Evolutionary conservation across 306 rosid species (phyloP).

Genomic region (Castanea crenata): DNA sequence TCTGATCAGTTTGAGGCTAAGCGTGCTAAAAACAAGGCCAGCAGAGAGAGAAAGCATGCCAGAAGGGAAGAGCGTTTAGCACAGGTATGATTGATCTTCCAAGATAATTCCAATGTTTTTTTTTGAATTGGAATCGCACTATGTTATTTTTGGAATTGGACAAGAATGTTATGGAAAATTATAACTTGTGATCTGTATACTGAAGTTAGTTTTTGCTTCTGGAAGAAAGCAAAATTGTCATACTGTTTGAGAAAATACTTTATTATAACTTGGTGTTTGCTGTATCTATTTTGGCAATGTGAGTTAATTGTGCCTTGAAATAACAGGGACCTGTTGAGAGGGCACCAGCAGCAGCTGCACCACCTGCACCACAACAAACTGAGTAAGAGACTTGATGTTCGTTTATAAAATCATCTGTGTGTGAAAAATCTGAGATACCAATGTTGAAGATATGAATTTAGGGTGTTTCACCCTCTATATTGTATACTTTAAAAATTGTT

Average conservation of each 20-base stretch:
- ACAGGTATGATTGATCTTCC: constrained; percentile 17
- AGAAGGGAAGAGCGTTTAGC: constrained; percentile 48
- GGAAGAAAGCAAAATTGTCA: neutral
- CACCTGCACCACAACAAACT: constrained; percentile 29
- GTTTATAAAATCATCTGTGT: neutral
- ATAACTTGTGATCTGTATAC: too few relatives aligned
- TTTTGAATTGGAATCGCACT: too few relatives aligned
- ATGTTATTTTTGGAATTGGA: neutral
- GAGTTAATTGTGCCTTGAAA: neutral
- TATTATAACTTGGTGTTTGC: neutral
- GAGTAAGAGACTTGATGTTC: constrained; percentile 25
- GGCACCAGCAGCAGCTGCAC: constrained; percentile 28
- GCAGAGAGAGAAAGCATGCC: constrained; percentile 49
- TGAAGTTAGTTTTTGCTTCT: neutral
- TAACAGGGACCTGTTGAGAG: constrained; percentile 49
- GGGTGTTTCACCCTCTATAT: neutral
- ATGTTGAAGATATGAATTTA: neutral
- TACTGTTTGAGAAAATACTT: neutral
- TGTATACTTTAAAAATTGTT: neutral
- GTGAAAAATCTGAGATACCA: neutral
- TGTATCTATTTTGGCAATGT: neutral
- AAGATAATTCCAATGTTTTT: neutral
- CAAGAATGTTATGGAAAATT: neutral
- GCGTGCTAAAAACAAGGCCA: constrained; percentile 50
- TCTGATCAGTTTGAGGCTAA: constrained; percentile 50